Evolutionary conservation across 495 filamentous ascomycete genomes (phyloP), one percentile per base, ranked within the genome.

Genomic region (Tuber aestivum): DNA sequence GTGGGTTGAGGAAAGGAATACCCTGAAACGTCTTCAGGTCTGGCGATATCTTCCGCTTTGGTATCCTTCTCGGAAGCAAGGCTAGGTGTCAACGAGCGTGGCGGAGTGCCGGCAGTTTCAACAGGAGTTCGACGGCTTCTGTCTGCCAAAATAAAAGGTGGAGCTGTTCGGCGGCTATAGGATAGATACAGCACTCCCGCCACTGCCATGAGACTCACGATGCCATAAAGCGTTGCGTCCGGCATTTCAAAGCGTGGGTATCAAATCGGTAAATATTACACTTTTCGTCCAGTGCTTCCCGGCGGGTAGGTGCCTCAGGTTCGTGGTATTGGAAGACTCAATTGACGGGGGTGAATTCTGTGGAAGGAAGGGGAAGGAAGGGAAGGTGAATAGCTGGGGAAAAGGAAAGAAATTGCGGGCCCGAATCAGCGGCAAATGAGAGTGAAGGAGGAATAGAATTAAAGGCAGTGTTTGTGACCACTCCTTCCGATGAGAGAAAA

Each of bases 221-320:
- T 18, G 27, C 56, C 56, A 12, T 65, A 65, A 65, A 65, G 56
- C 56, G 56, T 65, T 65, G 56, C 35, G 56, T 65, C 27, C 56
- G 56, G 56, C 56, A 65, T 65, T 65, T 65, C 56, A 65, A 65
- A 65, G 56, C 32, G 56, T 65, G 56, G 56, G 56, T 8, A 65
- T 65, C 27, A 65, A 50, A 50, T 18, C 56, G 27, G 27, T 35
- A 65, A 35, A 65, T 35, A 35, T 35, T 65, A 65, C 56, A 65
- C 56, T 65, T 65, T 35, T 65, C 56, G 56, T 65, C 16, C 14
- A 35, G 56, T 20, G 56, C 27, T 65, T 65, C 56, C 56, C 56
- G 56, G 56, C 56, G 56, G 56, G 56, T 65, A 65, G 56, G 27
- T 65, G 8, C 56, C 32, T 65, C 56, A 14, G 27, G 56, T 65